Evolutionary conservation across 2,329 filamentous ascomycete genomes (phyloP).

Genomic region (Pestalotiopsis fici): DNA sequence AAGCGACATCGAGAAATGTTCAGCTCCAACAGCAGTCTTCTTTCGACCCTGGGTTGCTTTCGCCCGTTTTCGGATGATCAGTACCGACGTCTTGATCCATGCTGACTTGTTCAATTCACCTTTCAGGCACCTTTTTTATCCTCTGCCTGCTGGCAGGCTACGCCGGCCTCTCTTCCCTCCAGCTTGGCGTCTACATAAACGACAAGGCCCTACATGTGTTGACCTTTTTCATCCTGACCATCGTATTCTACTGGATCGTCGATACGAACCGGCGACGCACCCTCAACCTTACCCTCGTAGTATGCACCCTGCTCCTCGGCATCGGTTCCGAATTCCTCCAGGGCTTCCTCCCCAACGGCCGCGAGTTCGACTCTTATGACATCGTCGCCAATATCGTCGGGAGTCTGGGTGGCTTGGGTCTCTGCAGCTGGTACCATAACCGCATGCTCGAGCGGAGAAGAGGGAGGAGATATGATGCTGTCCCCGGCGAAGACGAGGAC

Average conservation of each 20-base stretch:
- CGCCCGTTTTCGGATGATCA: not conserved
- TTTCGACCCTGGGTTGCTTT: not conserved
- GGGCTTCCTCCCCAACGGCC: conserved; percentile 71
- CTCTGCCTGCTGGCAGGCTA: conserved; percentile 78
- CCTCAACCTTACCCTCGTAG: conserved; percentile 77
- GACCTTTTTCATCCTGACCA: conserved; percentile 87
- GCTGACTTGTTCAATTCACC: not conserved
- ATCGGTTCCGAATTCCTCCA: conserved; percentile 78
- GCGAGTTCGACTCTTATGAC: conserved; percentile 76
- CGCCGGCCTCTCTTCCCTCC: conserved; percentile 71
- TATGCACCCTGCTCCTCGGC: conserved; percentile 73
- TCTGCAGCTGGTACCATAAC: conserved; percentile 91
- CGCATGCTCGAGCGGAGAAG: conserved; percentile 89
- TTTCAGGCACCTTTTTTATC: conserved; percentile 65
- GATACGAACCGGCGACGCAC: conserved; percentile 86
- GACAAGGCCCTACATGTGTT: conserved; percentile 88
- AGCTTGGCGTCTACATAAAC: conserved; percentile 64
- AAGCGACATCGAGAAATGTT: not conserved
- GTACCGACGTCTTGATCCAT: not conserved
- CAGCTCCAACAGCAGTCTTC: not conserved
- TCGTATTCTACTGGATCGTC: conserved; percentile 94
- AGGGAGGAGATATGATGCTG: conserved; percentile 70
- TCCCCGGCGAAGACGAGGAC: conserved; percentile 62
- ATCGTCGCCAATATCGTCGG: conserved; percentile 87
- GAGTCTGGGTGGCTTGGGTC: conserved; percentile 67